Evolutionary conservation across 805 yeast genomes (phyloP), one percentile per base, ranked within the genome.

Genomic region (Hemisphaericaspora nanyangensis): DNA sequence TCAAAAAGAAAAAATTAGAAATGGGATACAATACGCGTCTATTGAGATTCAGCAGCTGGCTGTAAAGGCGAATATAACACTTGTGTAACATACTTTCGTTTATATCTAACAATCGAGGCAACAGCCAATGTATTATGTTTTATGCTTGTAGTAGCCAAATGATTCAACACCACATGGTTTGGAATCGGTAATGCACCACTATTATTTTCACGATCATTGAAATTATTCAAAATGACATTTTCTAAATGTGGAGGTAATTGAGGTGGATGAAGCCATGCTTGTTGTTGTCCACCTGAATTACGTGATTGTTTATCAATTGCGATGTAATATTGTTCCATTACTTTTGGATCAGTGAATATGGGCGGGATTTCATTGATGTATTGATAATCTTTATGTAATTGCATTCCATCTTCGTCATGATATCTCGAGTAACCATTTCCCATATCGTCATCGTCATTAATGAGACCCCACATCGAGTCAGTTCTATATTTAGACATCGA

Each of bases 211-310:
- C 51, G 54, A 17, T 68, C 74, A 48, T 65, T 67, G 54, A 63
- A 83, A 49, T 81, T 80, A 65, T 91, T 91, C 54, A 91, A 73
- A 39, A 93, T 89, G 40, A 93, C 98, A 53, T 85, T 84, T 58
- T 93, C 99, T 44, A 93, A 71, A 60, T 91, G 99, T 7, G 99
- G 99, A 7, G 99, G 99, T 35, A 93, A 71, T 56, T 85, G 95
- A 17, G 99, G 99, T 16, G 99, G 98, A 22, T 95, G 88, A 38
- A 90, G 76, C 74, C 72, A 67, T n/a, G 72, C 74, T 70, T 81
- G 68, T 65, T 78, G 67, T 66, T 76, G 63, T 60, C 80, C 61
- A 68, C 60, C 63, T 31, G 74, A 56, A 55, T 68, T 69, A 55
- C 80, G 82, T 31, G 82, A 77, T 50, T 77, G 82, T 50, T 77